Percentiles rank a stretch among this genome's conserved stretches.
Conservation (phyloP, 2,329 filamentous ascomycete genomes). For the Aspergillus quadrilineatus region DNA sequence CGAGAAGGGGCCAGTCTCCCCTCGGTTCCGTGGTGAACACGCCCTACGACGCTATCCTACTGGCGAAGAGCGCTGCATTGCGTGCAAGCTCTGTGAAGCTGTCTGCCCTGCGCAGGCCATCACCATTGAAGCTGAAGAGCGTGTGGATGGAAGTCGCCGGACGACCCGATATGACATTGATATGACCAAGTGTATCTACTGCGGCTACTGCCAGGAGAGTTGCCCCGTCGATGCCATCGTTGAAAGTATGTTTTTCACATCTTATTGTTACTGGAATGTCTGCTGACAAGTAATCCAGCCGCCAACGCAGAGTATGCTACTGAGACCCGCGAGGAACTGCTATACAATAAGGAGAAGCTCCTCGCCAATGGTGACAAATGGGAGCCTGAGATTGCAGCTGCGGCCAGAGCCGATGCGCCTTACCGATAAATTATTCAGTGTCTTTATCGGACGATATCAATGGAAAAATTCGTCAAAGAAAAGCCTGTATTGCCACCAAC, state of each 20-base stretch:
- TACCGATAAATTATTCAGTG: conserved; percentile 65
- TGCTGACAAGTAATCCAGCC: conserved; percentile 39
- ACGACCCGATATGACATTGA: conserved; percentile 99
- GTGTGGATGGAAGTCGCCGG: conserved; percentile 88
- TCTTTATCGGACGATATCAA: conserved; percentile 8
- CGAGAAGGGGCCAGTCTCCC: conserved; percentile 97
- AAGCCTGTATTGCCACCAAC: conserved; percentile 5
- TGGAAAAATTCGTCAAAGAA: conserved; percentile 7
- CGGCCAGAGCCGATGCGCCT: conserved; percentile 87
- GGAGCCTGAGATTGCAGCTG: conserved; percentile 94
- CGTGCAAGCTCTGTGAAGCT: conserved; percentile 98
- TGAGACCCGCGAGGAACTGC: conserved; percentile 82
- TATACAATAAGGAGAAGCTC: conserved; percentile 98
- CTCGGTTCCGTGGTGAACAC: conserved; percentile 97
- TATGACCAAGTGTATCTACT: conserved; percentile 99
- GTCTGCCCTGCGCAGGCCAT: conserved; percentile 98
- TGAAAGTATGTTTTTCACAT: conserved; percentile 54
- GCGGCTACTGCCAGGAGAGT: conserved; percentile 97
- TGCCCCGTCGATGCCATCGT: conserved; percentile 97
- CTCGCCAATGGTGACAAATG: conserved; percentile 90
- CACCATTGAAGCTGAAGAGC: conserved; percentile 98
- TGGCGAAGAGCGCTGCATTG: conserved; percentile 97
- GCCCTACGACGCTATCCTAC: conserved; percentile 94
- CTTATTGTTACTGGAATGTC: conserved; percentile 18
- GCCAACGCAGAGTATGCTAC: conserved; percentile 74